Conservation (phyloP, 495 filamentous ascomycete genomes). For the Aeminium ludgeri region DNA sequence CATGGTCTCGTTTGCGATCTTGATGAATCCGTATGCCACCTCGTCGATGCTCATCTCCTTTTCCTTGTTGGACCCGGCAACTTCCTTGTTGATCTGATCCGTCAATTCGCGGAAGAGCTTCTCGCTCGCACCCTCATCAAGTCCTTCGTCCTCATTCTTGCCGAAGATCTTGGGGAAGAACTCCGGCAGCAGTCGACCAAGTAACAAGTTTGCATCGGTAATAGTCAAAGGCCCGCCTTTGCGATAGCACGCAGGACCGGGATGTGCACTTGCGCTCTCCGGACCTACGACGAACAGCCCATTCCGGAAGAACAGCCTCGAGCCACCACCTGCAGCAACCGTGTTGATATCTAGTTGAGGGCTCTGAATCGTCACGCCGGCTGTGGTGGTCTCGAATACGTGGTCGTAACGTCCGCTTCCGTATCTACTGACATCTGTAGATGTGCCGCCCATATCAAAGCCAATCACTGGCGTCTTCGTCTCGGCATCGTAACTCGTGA, state of each 20-base stretch:
- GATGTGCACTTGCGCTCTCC: conserved; percentile 84
- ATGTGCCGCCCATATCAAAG: conserved; percentile 94
- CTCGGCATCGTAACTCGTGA: conserved; percentile 75
- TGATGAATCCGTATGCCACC: conserved; percentile 77
- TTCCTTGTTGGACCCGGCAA: conserved; percentile 32
- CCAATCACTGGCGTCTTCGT: conserved; percentile 86
- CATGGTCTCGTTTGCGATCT: conserved; percentile 94
- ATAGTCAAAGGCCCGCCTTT: conserved; percentile 88
- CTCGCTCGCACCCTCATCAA: conserved; percentile 64
- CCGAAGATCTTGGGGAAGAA: conserved; percentile 98
- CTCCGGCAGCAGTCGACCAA: conserved; percentile 74
- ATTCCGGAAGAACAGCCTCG: conserved; percentile 75
- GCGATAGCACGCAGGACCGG: conserved; percentile 84
- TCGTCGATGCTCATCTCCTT: conserved; percentile 71
- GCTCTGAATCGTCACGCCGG: conserved; percentile 85
- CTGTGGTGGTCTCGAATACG: conserved; percentile 93
- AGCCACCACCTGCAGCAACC: conserved; percentile 85
- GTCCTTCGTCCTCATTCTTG: conserved; percentile 68
- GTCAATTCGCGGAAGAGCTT: conserved; percentile 64
- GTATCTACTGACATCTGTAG: conserved; percentile 85
- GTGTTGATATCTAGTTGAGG: conserved; percentile 98
- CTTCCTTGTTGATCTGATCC: conserved; percentile 53
- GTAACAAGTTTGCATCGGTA: conserved; percentile 82
- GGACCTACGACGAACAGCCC: conserved; percentile 93
- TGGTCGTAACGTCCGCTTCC: conserved; percentile 83